phyloP scores from a whole-genome alignment of 2,329 filamentous ascomycete genomes.

The Colletotrichum theobromicola region DNA sequence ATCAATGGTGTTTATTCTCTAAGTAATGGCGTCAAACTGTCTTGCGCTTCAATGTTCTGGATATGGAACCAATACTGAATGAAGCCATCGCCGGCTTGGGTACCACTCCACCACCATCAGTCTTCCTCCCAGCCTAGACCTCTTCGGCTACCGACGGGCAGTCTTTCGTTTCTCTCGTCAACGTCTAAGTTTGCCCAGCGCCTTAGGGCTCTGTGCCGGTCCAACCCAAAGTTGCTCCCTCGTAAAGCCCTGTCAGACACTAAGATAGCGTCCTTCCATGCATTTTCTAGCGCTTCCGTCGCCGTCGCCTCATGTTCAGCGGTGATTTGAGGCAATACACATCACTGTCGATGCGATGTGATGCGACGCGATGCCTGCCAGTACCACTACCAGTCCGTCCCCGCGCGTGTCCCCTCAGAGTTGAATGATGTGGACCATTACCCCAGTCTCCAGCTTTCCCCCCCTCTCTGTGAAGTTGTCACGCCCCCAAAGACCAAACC shows the following conservation, averaged over 20 bases:
- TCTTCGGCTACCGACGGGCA: background rate
- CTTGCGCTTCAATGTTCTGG: background rate
- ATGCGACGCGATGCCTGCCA: background rate
- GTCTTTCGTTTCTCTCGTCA: background rate
- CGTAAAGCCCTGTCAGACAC: background rate
- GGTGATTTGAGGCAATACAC: background rate
- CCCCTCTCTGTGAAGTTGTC: background rate
- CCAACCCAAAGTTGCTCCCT: background rate
- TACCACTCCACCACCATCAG: background rate
- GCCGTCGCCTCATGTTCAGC: background rate
- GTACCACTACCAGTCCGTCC: background rate
- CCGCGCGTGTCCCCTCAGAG: background rate
- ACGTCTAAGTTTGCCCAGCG: background rate
- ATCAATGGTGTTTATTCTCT: background rate
- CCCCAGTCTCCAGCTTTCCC: background rate
- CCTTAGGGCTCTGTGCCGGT: background rate
- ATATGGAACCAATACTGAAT: background rate
- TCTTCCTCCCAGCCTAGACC: background rate
- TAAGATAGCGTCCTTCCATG: background rate
- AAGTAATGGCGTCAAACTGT: background rate
- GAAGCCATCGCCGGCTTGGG: background rate
- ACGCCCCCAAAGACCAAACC: background rate
- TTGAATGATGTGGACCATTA: background rate
- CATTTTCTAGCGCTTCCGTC: slow-evolving; percentile 16
- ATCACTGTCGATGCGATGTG: background rate